These are phyloP conservation scores for Candida jianshihensis DNA, from an alignment of 805 yeast genomes.

Conservation along the genomic window DNA sequence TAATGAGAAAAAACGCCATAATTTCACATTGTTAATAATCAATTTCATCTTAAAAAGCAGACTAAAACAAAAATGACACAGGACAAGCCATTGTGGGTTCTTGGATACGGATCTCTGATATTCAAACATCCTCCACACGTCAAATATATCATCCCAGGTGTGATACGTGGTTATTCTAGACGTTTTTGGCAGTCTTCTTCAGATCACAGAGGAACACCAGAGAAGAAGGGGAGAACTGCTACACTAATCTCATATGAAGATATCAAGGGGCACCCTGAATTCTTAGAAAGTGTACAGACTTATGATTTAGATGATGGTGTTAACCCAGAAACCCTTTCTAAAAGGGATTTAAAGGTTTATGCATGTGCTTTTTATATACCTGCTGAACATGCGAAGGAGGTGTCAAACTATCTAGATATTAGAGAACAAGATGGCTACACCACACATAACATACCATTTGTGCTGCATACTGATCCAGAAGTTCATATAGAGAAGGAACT, in stretches of 20 bases:
- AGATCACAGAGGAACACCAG: conserved; percentile 88
- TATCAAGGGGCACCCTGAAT: conserved; percentile 33
- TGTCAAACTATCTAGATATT: conserved; percentile 62
- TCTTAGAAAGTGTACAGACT: conserved; percentile 34
- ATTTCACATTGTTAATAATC: too few species aligned
- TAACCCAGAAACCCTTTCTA: conserved; percentile 21
- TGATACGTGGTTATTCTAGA: conserved; percentile 67
- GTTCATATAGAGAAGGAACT: conserved; percentile 17
- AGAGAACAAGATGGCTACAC: conserved; percentile 90
- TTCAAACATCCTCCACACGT: conserved; percentile 85
- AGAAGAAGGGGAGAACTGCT: conserved; percentile 82
- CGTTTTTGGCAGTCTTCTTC: conserved; percentile 89
- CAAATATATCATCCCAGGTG: conserved; percentile 59
- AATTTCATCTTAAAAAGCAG: too few species aligned
- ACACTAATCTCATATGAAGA: conserved; percentile 63
- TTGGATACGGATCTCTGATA: conserved; percentile 85
- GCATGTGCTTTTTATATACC: conserved; percentile 83
- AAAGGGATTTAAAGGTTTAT: conserved; percentile 50
- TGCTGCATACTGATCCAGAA: conserved; percentile 29
- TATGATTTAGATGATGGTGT: conserved; percentile 18
- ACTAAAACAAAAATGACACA: conserved; percentile 5
- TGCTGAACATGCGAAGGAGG: conserved; percentile 52
- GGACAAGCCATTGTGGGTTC: conserved; percentile 56
- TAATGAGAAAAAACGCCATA: background rate
- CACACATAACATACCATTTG: conserved; percentile 58